These are phyloP conservation scores for Aurinia saxatilis DNA, from an alignment of 345 rosid genomes.

Conservation along the genomic window DNA sequence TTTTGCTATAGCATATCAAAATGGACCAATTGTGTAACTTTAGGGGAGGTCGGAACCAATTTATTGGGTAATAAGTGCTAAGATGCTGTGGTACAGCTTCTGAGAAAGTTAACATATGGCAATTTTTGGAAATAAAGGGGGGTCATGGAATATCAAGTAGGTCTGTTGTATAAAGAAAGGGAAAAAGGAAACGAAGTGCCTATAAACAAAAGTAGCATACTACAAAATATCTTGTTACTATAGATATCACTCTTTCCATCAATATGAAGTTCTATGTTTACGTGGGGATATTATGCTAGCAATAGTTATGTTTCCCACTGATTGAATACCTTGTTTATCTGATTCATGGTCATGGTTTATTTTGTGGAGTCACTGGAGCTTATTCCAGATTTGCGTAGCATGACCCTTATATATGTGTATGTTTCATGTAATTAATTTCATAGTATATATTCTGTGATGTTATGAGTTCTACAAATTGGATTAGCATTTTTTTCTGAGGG, in stretches of 20 bases:
- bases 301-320: background rate
- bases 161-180: background rate
- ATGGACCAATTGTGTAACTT: background rate
- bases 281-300: background rate
- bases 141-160: background rate
- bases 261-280: background rate
- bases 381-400: background rate
- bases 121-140: background rate
- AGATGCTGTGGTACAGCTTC: background rate
- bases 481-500: no score
- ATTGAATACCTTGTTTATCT: background rate
- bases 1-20: background rate
- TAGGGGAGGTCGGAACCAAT: background rate
- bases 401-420: background rate
- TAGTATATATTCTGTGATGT: background rate
- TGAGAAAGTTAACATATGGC: background rate
- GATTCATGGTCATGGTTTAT: background rate
- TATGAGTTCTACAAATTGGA: background rate
- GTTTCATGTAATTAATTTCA: background rate
- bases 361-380: conserved; percentile 5
- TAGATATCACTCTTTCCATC: background rate
- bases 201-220: background rate
- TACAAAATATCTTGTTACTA: background rate
- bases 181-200: background rate
- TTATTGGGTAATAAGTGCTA: background rate